phyloP scores from a whole-genome alignment of 371 early-diverging fungal species.

The Mucor velutinosus region DNA sequence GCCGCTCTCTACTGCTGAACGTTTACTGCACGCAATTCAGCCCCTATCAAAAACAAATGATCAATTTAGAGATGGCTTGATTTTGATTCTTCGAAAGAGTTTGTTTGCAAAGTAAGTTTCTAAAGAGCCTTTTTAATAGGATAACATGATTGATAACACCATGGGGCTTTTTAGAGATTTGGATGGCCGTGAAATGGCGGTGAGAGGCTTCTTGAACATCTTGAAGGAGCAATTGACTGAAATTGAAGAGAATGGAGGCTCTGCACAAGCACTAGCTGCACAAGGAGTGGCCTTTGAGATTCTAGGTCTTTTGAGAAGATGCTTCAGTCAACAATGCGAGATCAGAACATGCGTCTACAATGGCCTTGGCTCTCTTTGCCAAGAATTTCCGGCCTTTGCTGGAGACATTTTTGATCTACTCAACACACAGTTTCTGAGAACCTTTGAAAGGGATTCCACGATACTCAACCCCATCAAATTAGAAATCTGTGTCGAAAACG shows the following conservation, averaged over 20 bases:
- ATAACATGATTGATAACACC: background rate
- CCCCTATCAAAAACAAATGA: conserved; percentile 50
- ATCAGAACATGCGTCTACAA: conserved; percentile 53
- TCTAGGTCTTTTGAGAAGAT: conserved; percentile 58
- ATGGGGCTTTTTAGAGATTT: conserved; percentile 36
- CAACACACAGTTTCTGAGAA: conserved; percentile 49
- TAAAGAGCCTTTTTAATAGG: background rate
- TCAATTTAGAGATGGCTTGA: conserved; percentile 59
- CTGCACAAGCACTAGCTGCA: conserved; percentile 9
- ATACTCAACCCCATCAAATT: conserved; percentile 43
- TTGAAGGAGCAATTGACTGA: conserved; percentile 29
- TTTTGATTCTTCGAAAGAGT: conserved; percentile 62
- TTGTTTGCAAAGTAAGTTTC: conserved; percentile 60
- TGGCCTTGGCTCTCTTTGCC: conserved; percentile 48
- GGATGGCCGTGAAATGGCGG: conserved; percentile 60
- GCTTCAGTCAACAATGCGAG: conserved; percentile 61
- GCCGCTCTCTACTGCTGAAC: conserved; percentile 52
- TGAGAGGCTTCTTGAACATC: conserved; percentile 58
- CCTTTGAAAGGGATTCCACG: conserved; percentile 33
- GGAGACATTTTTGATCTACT: conserved; percentile 57
- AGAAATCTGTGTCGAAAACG: conserved; percentile 52
- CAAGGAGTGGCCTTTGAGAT: conserved; percentile 54
- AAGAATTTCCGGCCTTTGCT: conserved; percentile 31
- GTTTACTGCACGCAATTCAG: conserved; percentile 51
- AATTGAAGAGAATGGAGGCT: conserved; percentile 5